Evolutionary conservation across 306 rosid species (phyloP).

Genomic region (Quercus wislizeni): DNA sequence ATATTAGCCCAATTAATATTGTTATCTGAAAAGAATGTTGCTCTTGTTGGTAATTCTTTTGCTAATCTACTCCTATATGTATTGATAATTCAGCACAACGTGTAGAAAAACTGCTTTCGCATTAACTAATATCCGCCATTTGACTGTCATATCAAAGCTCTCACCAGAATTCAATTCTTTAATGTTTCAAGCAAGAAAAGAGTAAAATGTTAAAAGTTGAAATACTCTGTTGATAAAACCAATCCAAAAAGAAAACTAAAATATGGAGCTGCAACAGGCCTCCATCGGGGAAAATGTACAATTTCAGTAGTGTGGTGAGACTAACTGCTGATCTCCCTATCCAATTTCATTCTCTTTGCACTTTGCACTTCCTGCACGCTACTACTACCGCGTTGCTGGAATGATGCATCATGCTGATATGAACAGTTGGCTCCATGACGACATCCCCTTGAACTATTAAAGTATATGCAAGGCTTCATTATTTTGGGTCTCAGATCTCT

Average conservation of each 20-base stretch:
- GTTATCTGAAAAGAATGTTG: no score
- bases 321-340: constrained; percentile 79
- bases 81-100: background rate
- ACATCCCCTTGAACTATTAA: constrained; percentile 88
- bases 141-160: constrained; percentile 13
- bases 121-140: constrained; percentile 2
- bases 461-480: constrained; percentile 90
- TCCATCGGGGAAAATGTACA: constrained; percentile 37
- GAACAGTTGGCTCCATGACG: constrained; percentile 81
- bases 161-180: background rate
- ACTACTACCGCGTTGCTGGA: constrained; percentile 50
- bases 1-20: no score
- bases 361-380: constrained; percentile 42
- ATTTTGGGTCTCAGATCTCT: constrained; percentile 68
- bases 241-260: constrained; percentile 20
- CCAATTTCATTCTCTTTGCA: constrained; percentile 78
- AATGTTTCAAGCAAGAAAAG: constrained; percentile 1
- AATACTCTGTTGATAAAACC: constrained; percentile 22
- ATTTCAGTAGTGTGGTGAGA: background rate
- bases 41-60: no score
- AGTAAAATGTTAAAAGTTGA: background rate
- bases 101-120: background rate
- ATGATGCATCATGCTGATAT: constrained; percentile 69
- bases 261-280: constrained; percentile 25
- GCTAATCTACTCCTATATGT: no score